These are phyloP conservation scores for Populus ilicifolia DNA, from an alignment of 345 rosid genomes.

Conservation along the genomic window DNA sequence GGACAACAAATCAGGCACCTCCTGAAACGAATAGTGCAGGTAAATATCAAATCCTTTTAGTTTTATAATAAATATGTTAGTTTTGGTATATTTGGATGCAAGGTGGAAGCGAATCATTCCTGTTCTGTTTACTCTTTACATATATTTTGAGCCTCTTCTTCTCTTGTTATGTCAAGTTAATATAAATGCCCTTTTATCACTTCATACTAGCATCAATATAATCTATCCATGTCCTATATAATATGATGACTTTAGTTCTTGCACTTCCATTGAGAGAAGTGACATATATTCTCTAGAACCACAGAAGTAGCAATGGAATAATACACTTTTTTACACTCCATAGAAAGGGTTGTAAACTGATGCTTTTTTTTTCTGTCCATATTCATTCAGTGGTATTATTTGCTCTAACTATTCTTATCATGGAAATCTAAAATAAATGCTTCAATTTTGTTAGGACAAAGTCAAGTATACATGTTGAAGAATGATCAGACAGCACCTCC, in stretches of 20 bases:
- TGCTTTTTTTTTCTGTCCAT: background rate
- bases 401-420: background rate
- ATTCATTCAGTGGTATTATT: background rate
- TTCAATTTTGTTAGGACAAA: constrained; percentile 34
- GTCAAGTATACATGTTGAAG: constrained; percentile 27
- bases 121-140: background rate
- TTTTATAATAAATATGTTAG: background rate
- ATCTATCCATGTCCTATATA: background rate
- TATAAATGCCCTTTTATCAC: background rate
- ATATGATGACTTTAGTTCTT: background rate
- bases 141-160: background rate
- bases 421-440: constrained; percentile 5
- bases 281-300: background rate
- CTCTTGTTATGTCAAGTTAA: background rate
- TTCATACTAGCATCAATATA: background rate
- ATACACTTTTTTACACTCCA: background rate
- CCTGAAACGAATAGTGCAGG: constrained; percentile 37
- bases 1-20: constrained; percentile 28
- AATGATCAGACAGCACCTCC: constrained; percentile 25
- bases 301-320: background rate
- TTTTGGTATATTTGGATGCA: constrained; percentile 10
- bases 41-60: constrained; percentile 12
- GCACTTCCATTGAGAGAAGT: background rate
- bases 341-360: background rate
- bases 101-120: background rate